Evolutionary conservation across 352 stramenopile species (phyloP).

Genomic region (Peronospora belbahrii): DNA sequence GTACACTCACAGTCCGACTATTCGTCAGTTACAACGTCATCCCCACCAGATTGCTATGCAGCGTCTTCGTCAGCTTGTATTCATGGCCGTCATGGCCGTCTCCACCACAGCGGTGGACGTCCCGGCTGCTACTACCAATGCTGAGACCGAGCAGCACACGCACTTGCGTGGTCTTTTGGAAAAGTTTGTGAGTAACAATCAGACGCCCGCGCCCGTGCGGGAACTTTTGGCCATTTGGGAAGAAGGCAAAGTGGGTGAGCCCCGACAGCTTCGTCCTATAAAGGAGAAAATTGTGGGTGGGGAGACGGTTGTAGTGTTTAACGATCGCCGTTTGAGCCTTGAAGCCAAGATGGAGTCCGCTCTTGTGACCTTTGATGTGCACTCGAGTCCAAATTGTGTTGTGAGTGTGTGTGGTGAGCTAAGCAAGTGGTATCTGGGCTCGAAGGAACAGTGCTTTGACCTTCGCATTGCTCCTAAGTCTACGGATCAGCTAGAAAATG

Average conservation of each 20-base stretch:
- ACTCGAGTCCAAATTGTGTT: constrained; percentile 59
- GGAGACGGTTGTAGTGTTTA: constrained; percentile 65
- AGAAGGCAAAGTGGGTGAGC: constrained; percentile 13
- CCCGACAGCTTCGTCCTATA: constrained; percentile 25
- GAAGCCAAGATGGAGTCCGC: constrained; percentile 43
- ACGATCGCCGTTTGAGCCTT: constrained; percentile 33
- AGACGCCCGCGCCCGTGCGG: constrained; percentile 23
- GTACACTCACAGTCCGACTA: constrained; percentile 7
- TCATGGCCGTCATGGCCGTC: constrained; percentile 18
- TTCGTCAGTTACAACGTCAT: no score
- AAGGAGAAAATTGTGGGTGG: constrained; percentile 49
- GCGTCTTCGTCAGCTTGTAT: constrained; percentile 15
- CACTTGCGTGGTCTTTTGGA: constrained; percentile 36
- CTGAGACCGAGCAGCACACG: constrained; percentile 17
- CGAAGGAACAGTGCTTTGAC: constrained; percentile 63
- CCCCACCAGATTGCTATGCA: constrained; percentile 8
- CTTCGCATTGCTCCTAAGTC: constrained; percentile 65
- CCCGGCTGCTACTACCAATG: background rate
- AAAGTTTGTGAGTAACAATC: constrained; percentile 22
- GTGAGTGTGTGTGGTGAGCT: constrained; percentile 61
- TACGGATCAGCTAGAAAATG: constrained; percentile 38
- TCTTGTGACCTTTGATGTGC: constrained; percentile 63
- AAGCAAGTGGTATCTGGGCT: constrained; percentile 55
- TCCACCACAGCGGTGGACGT: constrained; percentile 1
- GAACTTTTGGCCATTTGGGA: constrained; percentile 35